These are phyloP conservation scores for Colletotrichum nymphaeae DNA, from an alignment of 2,329 filamentous ascomycete species.

Conservation along the genomic window DNA sequence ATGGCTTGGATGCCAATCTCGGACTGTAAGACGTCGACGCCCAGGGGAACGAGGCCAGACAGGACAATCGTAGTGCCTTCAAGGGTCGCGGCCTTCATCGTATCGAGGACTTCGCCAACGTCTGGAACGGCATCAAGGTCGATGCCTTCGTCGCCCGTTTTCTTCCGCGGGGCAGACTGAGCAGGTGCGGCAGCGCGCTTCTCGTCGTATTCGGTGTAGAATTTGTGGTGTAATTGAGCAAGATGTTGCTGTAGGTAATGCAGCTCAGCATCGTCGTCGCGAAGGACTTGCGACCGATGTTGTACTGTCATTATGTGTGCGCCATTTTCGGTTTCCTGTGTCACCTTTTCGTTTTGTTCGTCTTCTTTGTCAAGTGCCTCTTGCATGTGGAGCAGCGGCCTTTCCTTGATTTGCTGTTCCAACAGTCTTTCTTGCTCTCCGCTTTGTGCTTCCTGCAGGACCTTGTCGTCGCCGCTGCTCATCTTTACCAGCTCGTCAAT, in stretches of 20 bases:
- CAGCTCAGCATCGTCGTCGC: slow-evolving; percentile 89
- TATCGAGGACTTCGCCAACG: slow-evolving; percentile 84
- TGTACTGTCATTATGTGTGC: slow-evolving; percentile 27
- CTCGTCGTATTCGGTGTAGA: slow-evolving; percentile 85
- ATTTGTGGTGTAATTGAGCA: slow-evolving; percentile 78
- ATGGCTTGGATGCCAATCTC: slow-evolving; percentile 90
- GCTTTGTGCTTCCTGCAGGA: slow-evolving; percentile 78
- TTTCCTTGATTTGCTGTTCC: slow-evolving; percentile 88
- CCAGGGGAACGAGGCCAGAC: slow-evolving; percentile 89
- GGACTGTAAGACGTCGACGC: slow-evolving; percentile 80
- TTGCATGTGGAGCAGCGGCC: slow-evolving; percentile 91
- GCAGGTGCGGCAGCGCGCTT: slow-evolving; percentile 47
- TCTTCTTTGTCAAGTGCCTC: slow-evolving; percentile 90
- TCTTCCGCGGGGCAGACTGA: slow-evolving; percentile 29
- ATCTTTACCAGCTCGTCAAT: slow-evolving; percentile 83
- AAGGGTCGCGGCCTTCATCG: slow-evolving; percentile 82
- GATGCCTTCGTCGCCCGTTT: slow-evolving; percentile 52
- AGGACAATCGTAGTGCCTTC: slow-evolving; percentile 83
- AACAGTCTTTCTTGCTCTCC: slow-evolving; percentile 89
- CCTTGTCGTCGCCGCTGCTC: slow-evolving; percentile 76
- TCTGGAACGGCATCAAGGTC: slow-evolving; percentile 77
- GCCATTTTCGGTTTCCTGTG: slow-evolving; percentile 56
- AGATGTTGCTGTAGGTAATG: slow-evolving; percentile 81
- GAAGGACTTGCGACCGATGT: slow-evolving; percentile 78
- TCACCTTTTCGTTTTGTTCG: slow-evolving; percentile 66